These are phyloP conservation scores for Erodium texanum DNA, from an alignment of 441 rosid species.

Conservation along the genomic window DNA sequence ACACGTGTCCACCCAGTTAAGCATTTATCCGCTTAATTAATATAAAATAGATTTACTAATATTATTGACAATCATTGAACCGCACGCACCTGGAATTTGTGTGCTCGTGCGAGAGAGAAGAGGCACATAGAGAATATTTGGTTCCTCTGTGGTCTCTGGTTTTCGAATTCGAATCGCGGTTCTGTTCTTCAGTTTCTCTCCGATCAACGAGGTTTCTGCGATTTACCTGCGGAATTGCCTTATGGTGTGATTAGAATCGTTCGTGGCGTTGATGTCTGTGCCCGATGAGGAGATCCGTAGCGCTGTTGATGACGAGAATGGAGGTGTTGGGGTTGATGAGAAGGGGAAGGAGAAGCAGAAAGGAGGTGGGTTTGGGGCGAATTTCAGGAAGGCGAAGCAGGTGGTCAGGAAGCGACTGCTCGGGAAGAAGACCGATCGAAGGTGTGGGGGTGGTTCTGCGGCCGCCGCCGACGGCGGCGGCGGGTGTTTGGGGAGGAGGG, in stretches of 20 bases:
- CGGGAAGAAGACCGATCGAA: neutral
- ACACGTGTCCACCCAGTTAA: neutral
- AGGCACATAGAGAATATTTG: neutral
- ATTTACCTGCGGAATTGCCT: neutral
- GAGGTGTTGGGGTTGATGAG: neutral
- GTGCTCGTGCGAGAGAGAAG: neutral
- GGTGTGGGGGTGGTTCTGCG: constrained; percentile 10
- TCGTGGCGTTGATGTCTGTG: constrained; percentile 24
- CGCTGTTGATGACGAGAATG: neutral
- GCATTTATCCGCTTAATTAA: neutral
- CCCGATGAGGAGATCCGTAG: constrained; percentile 14
- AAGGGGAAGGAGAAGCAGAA: constrained; percentile 11
- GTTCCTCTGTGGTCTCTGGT: neutral
- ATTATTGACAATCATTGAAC: neutral
- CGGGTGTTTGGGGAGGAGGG: constrained; percentile 9
- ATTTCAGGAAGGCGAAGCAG: constrained; percentile 19
- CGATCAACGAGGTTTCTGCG: neutral
- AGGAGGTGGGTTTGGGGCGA: constrained; percentile 10
- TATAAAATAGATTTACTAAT: too few species aligned
- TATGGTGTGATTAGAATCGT: neutral
- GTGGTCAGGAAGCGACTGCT: constrained; percentile 17
- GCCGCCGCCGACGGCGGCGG: neutral
- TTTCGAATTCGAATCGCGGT: neutral
- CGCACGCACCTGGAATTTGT: neutral
- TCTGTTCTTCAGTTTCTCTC: neutral